These are phyloP conservation scores for Puccinellia tenuiflora DNA, from an alignment of 176 grass and related monocot species.

Conservation along the genomic window DNA sequence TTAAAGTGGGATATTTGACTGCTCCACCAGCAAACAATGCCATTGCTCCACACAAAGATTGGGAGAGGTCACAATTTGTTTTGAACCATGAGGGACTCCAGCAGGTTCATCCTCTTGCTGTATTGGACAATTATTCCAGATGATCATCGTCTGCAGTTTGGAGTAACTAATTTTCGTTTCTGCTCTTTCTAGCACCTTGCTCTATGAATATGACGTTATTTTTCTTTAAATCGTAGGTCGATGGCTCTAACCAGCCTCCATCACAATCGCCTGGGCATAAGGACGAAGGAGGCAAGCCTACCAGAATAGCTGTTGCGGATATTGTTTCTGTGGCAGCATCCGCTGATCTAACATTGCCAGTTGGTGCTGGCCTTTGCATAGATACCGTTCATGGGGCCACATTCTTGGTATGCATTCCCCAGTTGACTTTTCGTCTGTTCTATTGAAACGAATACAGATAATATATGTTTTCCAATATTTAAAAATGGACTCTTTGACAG, in stretches of 20 bases:
- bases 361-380: conserved; percentile 82
- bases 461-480: neutral
- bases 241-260: conserved; percentile 42
- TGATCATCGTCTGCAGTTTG: conserved; percentile 1
- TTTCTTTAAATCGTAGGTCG: conserved; percentile 42
- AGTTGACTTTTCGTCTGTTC: conserved; percentile 14
- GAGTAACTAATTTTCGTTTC: neutral
- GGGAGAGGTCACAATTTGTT: conserved; percentile 83
- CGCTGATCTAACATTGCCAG: conserved; percentile 80
- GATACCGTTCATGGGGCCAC: conserved; percentile 71
- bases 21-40: conserved; percentile 62
- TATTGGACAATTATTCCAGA: neutral
- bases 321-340: conserved; percentile 81
- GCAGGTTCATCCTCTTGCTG: conserved; percentile 50
- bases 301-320: conserved; percentile 69
- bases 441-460: neutral
- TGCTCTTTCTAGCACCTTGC: neutral
- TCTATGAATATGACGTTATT: neutral
- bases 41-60: conserved; percentile 88
- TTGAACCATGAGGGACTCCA: conserved; percentile 92
- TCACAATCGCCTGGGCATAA: conserved; percentile 42
- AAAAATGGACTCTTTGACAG: conserved; percentile 20
- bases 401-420: conserved; percentile 60
- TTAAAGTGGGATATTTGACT: conserved; percentile 92
- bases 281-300: conserved; percentile 46